Evolutionary conservation across 805 yeast species (phyloP).

Genomic region (Metschnikowia santaceciliae): DNA sequence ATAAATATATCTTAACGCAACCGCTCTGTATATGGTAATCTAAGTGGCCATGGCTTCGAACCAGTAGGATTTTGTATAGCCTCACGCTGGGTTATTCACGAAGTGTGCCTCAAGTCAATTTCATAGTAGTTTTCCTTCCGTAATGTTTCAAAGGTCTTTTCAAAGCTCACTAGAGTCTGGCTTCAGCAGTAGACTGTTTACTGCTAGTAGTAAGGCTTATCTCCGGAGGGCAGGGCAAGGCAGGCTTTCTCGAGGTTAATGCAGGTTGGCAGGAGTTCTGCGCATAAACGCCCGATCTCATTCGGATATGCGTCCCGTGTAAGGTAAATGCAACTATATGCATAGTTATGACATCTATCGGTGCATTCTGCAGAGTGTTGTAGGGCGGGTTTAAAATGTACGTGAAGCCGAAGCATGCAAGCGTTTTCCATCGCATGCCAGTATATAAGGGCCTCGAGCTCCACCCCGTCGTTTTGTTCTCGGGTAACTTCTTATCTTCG

Average conservation of each 20-base stretch:
- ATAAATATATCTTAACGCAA: background rate
- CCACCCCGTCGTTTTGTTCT: background rate
- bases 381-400: constrained; percentile 1
- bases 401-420: constrained; percentile 2
- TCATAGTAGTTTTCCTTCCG: no score
- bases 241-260: background rate
- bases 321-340: background rate
- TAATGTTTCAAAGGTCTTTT: no score
- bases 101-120: no score
- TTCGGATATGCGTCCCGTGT: background rate
- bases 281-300: background rate
- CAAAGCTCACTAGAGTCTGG: background rate
- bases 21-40: background rate
- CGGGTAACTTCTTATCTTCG: constrained; percentile 1
- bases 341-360: constrained; percentile 4
- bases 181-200: background rate
- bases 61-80: background rate
- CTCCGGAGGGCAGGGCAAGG: background rate
- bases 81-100: no score
- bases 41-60: background rate
- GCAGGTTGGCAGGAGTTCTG: background rate
- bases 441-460: background rate
- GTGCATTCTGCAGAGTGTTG: constrained; percentile 1
- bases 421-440: background rate
- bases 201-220: background rate